These are phyloP conservation scores for Salix exigua DNA, from an alignment of 345 rosid species.

Conservation along the genomic window DNA sequence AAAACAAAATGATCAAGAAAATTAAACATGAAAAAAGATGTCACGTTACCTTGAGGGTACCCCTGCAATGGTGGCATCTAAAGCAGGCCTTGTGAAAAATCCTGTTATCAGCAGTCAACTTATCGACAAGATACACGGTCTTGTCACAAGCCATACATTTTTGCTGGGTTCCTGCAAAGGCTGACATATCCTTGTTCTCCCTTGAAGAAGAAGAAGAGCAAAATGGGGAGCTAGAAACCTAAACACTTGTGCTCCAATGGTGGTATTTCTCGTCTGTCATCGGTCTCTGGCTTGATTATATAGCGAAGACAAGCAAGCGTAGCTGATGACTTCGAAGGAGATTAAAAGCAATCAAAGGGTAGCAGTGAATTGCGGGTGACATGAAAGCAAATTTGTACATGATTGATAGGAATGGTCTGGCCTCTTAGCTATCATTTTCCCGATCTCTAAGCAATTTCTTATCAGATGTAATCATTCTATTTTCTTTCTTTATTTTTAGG, in stretches of 20 bases:
- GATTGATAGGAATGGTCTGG: constrained; percentile 14
- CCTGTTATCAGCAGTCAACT: constrained; percentile 47
- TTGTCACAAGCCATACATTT: constrained; percentile 59
- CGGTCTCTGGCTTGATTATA: not conserved
- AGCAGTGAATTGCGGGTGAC: constrained; percentile 29
- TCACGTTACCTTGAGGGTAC: constrained; percentile 49
- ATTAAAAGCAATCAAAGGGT: not conserved
- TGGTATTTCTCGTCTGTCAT: not conserved
- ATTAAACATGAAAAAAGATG: not conserved
- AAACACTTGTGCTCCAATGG: not conserved
- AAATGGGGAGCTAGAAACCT: not conserved
- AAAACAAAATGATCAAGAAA: not conserved
- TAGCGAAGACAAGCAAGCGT: not conserved
- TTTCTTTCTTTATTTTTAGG: not conserved
- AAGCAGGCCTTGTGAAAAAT: constrained; percentile 58
- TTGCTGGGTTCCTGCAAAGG: constrained; percentile 47
- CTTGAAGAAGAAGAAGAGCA: not conserved
- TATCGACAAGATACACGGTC: constrained; percentile 62
- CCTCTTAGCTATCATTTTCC: constrained; percentile 23
- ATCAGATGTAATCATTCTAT: not conserved
- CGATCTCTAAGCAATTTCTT: constrained; percentile 31
- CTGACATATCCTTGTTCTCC: constrained; percentile 20
- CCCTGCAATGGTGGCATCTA: constrained; percentile 60
- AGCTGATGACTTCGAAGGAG: not conserved
- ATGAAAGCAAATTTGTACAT: constrained; percentile 17